phyloP scores from a whole-genome alignment of 2,329 filamentous ascomycete species.

The Hypocrella siamensis region DNA sequence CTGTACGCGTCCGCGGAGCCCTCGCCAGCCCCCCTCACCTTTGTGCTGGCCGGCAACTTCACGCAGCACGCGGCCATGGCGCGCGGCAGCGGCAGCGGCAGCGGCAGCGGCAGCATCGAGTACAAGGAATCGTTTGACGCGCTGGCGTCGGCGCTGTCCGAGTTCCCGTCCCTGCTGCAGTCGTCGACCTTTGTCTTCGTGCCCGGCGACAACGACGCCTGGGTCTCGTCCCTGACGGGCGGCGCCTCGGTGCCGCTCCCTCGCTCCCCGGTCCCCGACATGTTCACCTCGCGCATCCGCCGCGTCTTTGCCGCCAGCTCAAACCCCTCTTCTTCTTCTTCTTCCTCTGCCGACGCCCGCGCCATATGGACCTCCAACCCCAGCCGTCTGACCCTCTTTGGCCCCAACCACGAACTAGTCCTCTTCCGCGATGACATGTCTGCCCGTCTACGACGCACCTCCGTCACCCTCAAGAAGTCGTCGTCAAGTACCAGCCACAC shows the following conservation, averaged over 20 bases:
- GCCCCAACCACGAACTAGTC: constrained; percentile 73
- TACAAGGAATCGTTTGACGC: constrained; percentile 95
- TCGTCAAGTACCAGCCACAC: constrained; percentile 6
- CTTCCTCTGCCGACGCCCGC: constrained; percentile 25
- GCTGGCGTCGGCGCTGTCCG: constrained; percentile 64
- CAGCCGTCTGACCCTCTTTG: constrained; percentile 67
- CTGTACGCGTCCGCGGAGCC: constrained; percentile 53
- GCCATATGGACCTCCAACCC: constrained; percentile 87
- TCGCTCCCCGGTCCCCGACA: constrained; percentile 57
- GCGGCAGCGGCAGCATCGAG: constrained; percentile 71
- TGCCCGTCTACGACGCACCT: constrained; percentile 59
- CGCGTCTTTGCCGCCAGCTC: constrained; percentile 50
- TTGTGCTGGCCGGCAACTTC: constrained; percentile 81
- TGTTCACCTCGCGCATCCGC: constrained; percentile 80
- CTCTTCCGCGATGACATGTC: constrained; percentile 80
- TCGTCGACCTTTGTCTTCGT: constrained; percentile 80
- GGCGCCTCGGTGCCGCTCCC: constrained; percentile 59
- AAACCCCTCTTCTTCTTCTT: too few relatives aligned
- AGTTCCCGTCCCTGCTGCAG: constrained; percentile 69
- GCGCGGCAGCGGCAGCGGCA: constrained; percentile 51
- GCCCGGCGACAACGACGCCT: constrained; percentile 94
- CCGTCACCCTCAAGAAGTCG: constrained; percentile 48
- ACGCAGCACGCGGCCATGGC: constrained; percentile 48
- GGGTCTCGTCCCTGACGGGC: constrained; percentile 72
- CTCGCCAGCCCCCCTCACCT: constrained; percentile 55